These are phyloP conservation scores for Aristolochia californica DNA, from an alignment of 164 flowering plant genomes.

Conservation along the genomic window DNA sequence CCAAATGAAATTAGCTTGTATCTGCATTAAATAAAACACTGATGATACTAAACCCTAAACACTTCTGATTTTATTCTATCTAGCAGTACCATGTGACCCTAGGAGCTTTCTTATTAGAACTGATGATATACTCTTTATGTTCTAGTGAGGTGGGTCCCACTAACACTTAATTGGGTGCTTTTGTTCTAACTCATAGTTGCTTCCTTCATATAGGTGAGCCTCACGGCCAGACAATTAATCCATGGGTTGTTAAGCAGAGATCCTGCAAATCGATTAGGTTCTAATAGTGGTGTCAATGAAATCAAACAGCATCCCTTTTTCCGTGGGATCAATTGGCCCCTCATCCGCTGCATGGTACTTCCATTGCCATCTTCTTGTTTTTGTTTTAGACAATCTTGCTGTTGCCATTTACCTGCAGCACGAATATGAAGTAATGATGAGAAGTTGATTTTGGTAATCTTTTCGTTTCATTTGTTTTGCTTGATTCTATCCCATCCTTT, in stretches of 20 bases:
- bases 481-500: too few species aligned
- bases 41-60: too few species aligned
- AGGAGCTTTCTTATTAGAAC: too few species aligned
- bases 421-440: background rate
- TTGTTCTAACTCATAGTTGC: background rate
- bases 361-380: background rate
- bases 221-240: constrained; percentile 76
- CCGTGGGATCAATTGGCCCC: constrained; percentile 87
- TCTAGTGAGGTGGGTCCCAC: too few species aligned
- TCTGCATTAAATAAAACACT: too few species aligned
- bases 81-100: too few species aligned
- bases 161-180: background rate
- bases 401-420: background rate
- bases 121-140: too few species aligned
- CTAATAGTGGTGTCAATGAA: constrained; percentile 74
- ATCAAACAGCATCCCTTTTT: constrained; percentile 89
- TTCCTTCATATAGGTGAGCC: constrained; percentile 50
- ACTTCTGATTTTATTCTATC: too few species aligned
- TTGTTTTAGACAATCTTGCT: background rate
- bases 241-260: constrained; percentile 71
- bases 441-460: background rate
- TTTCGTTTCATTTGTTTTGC: too few species aligned
- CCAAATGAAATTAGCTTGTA: background rate
- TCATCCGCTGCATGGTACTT: constrained; percentile 87
- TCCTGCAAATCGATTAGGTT: constrained; percentile 68